Conservation (phyloP, 208 protist species). For the Leishmania turanica region DNA sequence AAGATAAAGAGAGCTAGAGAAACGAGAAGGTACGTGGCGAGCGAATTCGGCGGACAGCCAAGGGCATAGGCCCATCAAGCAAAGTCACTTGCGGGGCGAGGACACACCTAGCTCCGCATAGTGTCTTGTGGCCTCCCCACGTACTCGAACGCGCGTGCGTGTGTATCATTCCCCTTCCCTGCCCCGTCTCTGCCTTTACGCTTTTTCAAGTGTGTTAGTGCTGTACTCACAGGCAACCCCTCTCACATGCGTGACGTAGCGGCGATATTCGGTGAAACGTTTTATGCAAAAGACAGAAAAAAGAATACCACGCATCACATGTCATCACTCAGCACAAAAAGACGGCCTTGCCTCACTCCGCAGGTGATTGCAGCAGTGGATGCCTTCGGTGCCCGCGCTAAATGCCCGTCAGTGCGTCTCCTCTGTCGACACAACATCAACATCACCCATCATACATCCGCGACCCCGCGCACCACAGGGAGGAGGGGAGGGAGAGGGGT, state of each 20-base stretch:
- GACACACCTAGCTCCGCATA: too few relatives aligned
- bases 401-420: neutral
- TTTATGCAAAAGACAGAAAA: neutral
- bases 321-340: neutral
- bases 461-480: neutral
- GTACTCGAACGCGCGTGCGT: neutral
- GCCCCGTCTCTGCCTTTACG: neutral
- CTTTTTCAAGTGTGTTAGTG: neutral
- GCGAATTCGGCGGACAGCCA: neutral
- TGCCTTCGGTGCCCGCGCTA: neutral
- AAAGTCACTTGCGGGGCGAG: neutral
- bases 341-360: neutral
- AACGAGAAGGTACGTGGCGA: neutral
- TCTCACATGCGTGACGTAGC: neutral
- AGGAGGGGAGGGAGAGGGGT: neutral
- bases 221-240: neutral
- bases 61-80: neutral
- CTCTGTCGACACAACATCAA: neutral
- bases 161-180: neutral
- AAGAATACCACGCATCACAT: neutral
- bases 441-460: neutral
- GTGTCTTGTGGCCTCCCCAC: neutral
- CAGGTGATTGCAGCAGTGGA: neutral
- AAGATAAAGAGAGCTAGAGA: conserved; percentile 25
- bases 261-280: neutral